Conservation (phyloP, 768 basidiomycete genomes). For the Hygrocybe punicea region DNA sequence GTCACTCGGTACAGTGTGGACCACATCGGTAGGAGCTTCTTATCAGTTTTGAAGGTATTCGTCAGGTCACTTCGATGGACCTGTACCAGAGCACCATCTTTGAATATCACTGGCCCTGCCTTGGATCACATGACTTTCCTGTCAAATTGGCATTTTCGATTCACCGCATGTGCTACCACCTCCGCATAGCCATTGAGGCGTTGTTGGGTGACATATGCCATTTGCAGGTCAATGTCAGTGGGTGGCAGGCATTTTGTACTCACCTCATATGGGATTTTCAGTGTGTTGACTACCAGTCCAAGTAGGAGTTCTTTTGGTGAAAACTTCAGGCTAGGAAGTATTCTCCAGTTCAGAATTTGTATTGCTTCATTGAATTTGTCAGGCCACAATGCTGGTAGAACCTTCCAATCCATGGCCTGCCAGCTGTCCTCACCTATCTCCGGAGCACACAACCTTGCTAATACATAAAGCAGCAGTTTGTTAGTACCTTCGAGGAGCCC, state of each 20-base stretch:
- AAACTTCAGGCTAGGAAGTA: not conserved
- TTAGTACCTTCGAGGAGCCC: slow-evolving; percentile 36
- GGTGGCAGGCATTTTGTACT: not conserved
- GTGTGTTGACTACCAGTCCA: not conserved
- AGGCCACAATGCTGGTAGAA: slow-evolving; percentile 27
- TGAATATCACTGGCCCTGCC: slow-evolving; percentile 23
- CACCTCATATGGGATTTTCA: not conserved
- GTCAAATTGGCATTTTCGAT: slow-evolving; percentile 28
- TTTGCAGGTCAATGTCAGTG: slow-evolving; percentile 14
- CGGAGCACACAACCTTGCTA: slow-evolving; percentile 35
- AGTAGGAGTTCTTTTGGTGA: not conserved
- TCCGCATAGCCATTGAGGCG: slow-evolving; percentile 27
- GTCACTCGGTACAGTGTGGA: not conserved
- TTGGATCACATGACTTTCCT: slow-evolving; percentile 9
- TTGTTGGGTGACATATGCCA: slow-evolving; percentile 31
- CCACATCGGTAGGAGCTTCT: slow-evolving; percentile 25
- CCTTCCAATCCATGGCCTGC: slow-evolving; percentile 3
- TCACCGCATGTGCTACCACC: slow-evolving; percentile 21
- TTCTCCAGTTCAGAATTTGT: not conserved
- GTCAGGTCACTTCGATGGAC: slow-evolving; percentile 20
- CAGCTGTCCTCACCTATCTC: slow-evolving; percentile 24
- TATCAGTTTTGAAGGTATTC: slow-evolving; percentile 12
- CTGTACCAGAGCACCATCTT: slow-evolving; percentile 31
- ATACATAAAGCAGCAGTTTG: slow-evolving; percentile 22
- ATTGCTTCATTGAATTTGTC: slow-evolving; percentile 23